phyloP scores from a whole-genome alignment of 139 green algal genomes.

The Astrephomene gubernaculifera region DNA sequence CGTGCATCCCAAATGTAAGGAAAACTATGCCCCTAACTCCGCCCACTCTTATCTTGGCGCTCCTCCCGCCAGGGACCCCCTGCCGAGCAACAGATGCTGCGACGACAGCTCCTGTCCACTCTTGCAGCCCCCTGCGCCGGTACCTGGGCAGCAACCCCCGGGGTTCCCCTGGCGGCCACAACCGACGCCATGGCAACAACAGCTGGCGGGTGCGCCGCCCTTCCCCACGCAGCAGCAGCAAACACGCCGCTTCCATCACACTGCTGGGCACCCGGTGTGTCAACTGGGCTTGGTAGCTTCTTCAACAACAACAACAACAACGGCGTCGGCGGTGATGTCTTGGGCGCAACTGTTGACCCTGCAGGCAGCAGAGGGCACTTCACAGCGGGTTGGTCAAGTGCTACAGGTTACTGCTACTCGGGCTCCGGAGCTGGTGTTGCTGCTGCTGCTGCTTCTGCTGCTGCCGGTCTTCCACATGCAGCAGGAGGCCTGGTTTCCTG shows the following conservation, averaged over 20 bases:
- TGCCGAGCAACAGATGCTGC: conserved; percentile 32
- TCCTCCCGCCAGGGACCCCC: conserved; percentile 25
- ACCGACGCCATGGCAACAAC: not conserved
- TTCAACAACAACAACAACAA: not conserved
- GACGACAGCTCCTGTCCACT: conserved; percentile 31
- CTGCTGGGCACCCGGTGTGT: not conserved
- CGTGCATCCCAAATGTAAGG: too few species aligned
- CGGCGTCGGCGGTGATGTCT: not conserved
- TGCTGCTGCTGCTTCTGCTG: too few species aligned
- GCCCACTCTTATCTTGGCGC: not conserved
- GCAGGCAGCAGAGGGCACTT: too few species aligned
- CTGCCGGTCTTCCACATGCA: too few species aligned
- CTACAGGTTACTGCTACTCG: too few species aligned
- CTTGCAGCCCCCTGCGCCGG: not conserved
- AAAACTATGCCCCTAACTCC: too few species aligned
- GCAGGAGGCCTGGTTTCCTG: too few species aligned
- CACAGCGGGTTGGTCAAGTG: not conserved
- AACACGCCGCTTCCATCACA: too few species aligned
- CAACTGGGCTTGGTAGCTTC: not conserved
- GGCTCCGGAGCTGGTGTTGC: too few species aligned
- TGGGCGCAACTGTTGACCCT: not conserved
- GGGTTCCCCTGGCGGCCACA: too few species aligned
- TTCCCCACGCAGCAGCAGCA: too few species aligned
- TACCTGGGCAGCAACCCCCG: not conserved
- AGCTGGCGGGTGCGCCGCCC: not conserved